These are phyloP conservation scores for Urtica urens DNA, from an alignment of 306 rosid species.

Conservation along the genomic window DNA sequence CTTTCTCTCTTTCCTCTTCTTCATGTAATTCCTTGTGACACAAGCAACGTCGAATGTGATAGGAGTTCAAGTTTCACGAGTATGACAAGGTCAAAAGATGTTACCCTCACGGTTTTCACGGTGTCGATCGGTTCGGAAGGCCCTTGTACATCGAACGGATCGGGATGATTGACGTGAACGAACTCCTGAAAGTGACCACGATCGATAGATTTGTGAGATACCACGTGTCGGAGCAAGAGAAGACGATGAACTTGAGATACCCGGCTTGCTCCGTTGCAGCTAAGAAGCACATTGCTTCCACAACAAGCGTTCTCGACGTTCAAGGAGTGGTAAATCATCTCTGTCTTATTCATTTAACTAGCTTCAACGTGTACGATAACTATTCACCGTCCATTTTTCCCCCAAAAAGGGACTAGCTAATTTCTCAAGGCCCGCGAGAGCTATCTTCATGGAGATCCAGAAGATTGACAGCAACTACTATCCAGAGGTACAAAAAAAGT, in stretches of 20 bases:
- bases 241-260: constrained; percentile 47
- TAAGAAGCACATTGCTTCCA: constrained; percentile 76
- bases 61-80: constrained; percentile 78
- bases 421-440: constrained; percentile 86
- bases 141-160: constrained; percentile 74
- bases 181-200: constrained; percentile 49
- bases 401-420: constrained; percentile 86
- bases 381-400: constrained; percentile 12
- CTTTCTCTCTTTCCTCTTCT: not conserved
- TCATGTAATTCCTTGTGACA: not conserved
- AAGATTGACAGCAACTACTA: constrained; percentile 80
- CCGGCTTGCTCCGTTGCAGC: constrained; percentile 80
- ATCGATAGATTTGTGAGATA: constrained; percentile 53
- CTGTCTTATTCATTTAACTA: not conserved
- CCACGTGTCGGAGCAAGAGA: constrained; percentile 89
- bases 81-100: constrained; percentile 54
- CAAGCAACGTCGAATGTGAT: constrained; percentile 6
- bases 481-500: constrained; percentile 55
- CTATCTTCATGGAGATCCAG: constrained; percentile 70
- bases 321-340: constrained; percentile 53
- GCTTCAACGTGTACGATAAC: not conserved
- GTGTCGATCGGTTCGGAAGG: constrained; percentile 72
- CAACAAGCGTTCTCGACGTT: constrained; percentile 83
- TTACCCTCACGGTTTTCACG: constrained; percentile 85
- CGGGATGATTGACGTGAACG: constrained; percentile 64